A percentile compares a stretch with the other conserved stretches of the same genome.
Conservation (phyloP, 2,329 filamentous ascomycete species). For the Colletotrichum magnum region DNA sequence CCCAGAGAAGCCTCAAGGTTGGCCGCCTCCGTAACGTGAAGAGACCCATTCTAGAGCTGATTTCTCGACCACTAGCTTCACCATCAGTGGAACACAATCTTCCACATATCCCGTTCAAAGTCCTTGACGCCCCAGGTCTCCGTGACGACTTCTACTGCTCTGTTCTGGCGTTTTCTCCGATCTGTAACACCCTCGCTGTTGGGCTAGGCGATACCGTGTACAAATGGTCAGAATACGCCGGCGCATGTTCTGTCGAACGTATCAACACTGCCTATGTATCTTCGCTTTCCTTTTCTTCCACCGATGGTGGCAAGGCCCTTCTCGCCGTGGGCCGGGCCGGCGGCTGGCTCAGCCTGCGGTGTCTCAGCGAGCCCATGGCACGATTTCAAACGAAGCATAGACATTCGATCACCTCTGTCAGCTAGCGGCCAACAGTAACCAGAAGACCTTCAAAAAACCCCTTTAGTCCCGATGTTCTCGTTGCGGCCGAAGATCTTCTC, state of each 20-base stretch:
- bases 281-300: conserved; percentile 90
- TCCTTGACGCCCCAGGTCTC: conserved; percentile 90
- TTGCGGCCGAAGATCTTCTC: conserved; percentile 84
- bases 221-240: conserved; percentile 85
- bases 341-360: conserved; percentile 83
- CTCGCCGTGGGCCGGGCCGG: conserved; percentile 88
- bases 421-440: conserved; percentile 79
- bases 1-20: conserved; percentile 8
- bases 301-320: conserved; percentile 80
- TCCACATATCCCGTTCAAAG: conserved; percentile 82
- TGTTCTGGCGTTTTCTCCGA: conserved; percentile 85
- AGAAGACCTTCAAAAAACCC: conserved; percentile 67
- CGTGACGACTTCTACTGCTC: conserved; percentile 98
- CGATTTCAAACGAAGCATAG: conserved; percentile 84
- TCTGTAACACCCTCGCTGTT: conserved; percentile 83
- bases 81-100: conserved; percentile 53
- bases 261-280: conserved; percentile 72
- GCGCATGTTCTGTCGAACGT: conserved; percentile 71
- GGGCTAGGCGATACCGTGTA: conserved; percentile 86
- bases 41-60: background rate
- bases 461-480: conserved; percentile 61
- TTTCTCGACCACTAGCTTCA: background rate
- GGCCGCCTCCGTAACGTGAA: background rate
- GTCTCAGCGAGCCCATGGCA: conserved; percentile 75
- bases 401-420: conserved; percentile 81